These are phyloP conservation scores for Scleromitrula shiraiana DNA, from an alignment of 2,329 filamentous ascomycete genomes.

Conservation along the genomic window DNA sequence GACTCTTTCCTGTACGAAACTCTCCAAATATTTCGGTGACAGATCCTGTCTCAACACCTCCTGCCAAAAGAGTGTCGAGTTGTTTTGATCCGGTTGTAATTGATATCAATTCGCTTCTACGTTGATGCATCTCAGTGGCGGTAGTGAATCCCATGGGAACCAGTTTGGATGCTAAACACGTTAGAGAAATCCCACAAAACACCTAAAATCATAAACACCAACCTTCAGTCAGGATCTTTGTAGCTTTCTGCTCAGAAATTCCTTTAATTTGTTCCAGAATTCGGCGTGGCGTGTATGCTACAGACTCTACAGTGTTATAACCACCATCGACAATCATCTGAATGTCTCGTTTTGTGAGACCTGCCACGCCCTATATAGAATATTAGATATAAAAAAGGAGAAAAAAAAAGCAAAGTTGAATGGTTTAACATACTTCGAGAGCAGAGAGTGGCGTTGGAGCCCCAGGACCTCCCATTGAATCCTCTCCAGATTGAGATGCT, in stretches of 20 bases:
- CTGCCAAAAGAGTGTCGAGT: constrained; percentile 86
- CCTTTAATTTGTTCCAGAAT: constrained; percentile 92
- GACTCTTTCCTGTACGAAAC: constrained; percentile 95
- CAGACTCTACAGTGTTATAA: constrained; percentile 89
- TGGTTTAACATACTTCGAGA: constrained; percentile 58
- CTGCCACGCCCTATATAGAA: constrained; percentile 64
- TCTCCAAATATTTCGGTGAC: constrained; percentile 98
- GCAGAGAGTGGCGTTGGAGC: constrained; percentile 84
- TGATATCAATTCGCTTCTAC: constrained; percentile 92
- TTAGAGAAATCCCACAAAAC: background rate
- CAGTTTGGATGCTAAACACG: constrained; percentile 69
- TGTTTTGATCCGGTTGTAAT: constrained; percentile 98
- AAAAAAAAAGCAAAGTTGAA: background rate
- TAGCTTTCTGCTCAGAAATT: constrained; percentile 93
- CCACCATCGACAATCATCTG: constrained; percentile 87
- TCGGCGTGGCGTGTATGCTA: constrained; percentile 83
- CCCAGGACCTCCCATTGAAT: constrained; percentile 72
- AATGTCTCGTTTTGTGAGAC: constrained; percentile 90
- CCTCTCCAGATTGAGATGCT: constrained; percentile 67
- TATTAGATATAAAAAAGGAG: background rate
- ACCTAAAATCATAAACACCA: background rate
- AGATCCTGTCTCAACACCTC: constrained; percentile 92
- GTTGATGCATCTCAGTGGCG: constrained; percentile 96
- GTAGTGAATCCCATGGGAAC: constrained; percentile 99
- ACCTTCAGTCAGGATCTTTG: constrained; percentile 87